phyloP scores from a whole-genome alignment of 139 green algal species.

The Chlamydomonas urium region DNA sequence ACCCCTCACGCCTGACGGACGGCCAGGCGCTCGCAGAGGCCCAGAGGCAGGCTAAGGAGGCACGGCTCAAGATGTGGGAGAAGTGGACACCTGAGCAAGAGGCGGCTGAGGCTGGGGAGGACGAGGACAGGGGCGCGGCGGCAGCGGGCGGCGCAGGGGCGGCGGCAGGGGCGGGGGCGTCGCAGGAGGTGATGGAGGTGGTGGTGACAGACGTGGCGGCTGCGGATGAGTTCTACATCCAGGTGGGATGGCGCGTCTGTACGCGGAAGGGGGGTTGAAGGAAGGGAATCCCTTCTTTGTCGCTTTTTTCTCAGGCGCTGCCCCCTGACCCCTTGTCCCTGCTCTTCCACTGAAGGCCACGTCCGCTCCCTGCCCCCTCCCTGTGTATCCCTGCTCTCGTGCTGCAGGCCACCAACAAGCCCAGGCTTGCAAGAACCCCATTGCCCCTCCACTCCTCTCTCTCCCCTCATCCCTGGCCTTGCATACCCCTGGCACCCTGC shows the following conservation, averaged over 20 bases:
- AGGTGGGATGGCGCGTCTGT: too few species aligned
- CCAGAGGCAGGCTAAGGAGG: constrained; percentile 66
- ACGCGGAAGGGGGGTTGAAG: not conserved
- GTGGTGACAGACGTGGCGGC: constrained; percentile 81
- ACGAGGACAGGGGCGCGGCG: not conserved
- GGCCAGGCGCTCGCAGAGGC: constrained; percentile 56
- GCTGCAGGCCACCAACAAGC: too few species aligned
- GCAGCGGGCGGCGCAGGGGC: constrained; percentile 7
- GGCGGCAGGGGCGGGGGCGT: not conserved
- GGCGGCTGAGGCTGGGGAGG: constrained; percentile 12
- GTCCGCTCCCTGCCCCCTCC: too few species aligned
- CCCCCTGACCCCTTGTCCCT: not conserved
- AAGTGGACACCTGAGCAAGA: constrained; percentile 55
- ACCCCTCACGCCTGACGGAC: constrained; percentile 31
- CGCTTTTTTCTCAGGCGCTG: too few species aligned
- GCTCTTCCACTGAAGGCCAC: too few species aligned
- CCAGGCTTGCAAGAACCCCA: too few species aligned
- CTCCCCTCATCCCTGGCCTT: too few species aligned
- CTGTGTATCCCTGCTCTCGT: too few species aligned
- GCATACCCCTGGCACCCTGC: too few species aligned
- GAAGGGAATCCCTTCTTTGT: too few species aligned
- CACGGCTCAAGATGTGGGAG: constrained; percentile 68
- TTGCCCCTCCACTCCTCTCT: too few species aligned
- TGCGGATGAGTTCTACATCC: constrained; percentile 72
- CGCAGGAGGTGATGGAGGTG: constrained; percentile 41